A percentile compares a stretch with the other conserved stretches of the same genome.
These are phyloP conservation scores for Dipodascus geniculatus DNA, from an alignment of 805 yeast species.

Conservation along the genomic window DNA sequence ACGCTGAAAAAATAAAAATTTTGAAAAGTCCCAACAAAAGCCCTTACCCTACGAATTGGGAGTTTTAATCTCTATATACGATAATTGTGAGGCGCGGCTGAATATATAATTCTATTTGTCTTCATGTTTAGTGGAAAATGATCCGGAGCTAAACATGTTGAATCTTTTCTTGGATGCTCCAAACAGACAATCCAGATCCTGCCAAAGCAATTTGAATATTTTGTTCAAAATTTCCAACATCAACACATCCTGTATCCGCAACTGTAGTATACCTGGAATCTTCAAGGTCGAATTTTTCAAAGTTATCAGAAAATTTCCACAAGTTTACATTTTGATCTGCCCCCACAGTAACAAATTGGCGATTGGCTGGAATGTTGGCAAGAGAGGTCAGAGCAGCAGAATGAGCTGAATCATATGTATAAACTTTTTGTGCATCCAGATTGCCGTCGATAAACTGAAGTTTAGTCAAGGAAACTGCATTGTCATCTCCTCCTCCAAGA, in stretches of 20 bases:
- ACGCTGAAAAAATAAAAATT: not conserved
- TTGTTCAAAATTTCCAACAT: conserved; percentile 20
- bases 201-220: conserved; percentile 40
- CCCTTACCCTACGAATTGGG: conserved; percentile 1
- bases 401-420: conserved; percentile 47
- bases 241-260: conserved; percentile 82
- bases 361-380: conserved; percentile 21
- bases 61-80: too few relatives aligned
- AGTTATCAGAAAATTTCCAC: conserved; percentile 40
- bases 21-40: not conserved
- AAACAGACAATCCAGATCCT: conserved; percentile 70
- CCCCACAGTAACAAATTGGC: conserved; percentile 43
- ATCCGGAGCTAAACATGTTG: conserved; percentile 5
- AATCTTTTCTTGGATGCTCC: conserved; percentile 2
- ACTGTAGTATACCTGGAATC: conserved; percentile 58
- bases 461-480: conserved; percentile 47
- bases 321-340: conserved; percentile 70
- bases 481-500: conserved; percentile 89
- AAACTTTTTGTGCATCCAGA: conserved; percentile 14
- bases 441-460: too few relatives aligned
- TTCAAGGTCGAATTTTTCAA: conserved; percentile 19
- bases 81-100: not conserved
- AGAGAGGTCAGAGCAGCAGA: conserved; percentile 78
- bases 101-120: too few relatives aligned
- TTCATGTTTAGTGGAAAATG: too few relatives aligned